Base-by-base conservation (phyloP, 768 basidiomycete genomes). In the Pleurotus salmoneostramineus region DNA sequence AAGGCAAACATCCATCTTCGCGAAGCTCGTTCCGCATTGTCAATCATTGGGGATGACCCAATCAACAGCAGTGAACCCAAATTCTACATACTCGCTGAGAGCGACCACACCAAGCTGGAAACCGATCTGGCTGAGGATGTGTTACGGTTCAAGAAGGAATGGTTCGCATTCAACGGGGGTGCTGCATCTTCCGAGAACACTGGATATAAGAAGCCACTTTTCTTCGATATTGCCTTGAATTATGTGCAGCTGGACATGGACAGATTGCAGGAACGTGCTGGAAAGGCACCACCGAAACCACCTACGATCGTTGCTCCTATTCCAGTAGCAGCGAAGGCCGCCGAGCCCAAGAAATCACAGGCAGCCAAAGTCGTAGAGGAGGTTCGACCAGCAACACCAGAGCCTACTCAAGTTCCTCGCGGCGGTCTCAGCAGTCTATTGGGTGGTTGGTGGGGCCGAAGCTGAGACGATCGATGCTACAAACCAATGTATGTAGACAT, bases 151-250 rank as follows among this genome's bases (percentile, higher is more conserved):
- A 91, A 91, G 67, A 82, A 80, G 36, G 87, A 87, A 46, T 94
- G 92, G 92, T 89, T 90, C 63, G 77, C 83, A 1, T 80, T 79
- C 67, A 91, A 91, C 64, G 91, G 91, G 2, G 91, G 91, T 2
- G 73, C 77, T 5, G 63, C 73, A 35, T 69, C 75, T 10, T 67
- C 68, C 0, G 77, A 81, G 49, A 66, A 75, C 50, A 77, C 79
- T 64, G 70, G 76, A 40, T 76, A 86, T 66, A 86, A 88, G 74
- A 96, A 96, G 67, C 92, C 93, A 12, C 65, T 93, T 42, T 97
- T 98, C 77, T 97, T 95, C 72, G 92, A 97, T 68, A 89, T 93
- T 60, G 95, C 93, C 14, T 84, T 95, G 65, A 97, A 96, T 71
- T 97, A 96, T 66, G 87, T 93, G 56, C 84, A 90, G 61, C 71